A percentile compares a stretch with the other conserved stretches of the same genome.
Conservation (phyloP, 805 yeast species). For the Kodamaea fukazawae region DNA sequence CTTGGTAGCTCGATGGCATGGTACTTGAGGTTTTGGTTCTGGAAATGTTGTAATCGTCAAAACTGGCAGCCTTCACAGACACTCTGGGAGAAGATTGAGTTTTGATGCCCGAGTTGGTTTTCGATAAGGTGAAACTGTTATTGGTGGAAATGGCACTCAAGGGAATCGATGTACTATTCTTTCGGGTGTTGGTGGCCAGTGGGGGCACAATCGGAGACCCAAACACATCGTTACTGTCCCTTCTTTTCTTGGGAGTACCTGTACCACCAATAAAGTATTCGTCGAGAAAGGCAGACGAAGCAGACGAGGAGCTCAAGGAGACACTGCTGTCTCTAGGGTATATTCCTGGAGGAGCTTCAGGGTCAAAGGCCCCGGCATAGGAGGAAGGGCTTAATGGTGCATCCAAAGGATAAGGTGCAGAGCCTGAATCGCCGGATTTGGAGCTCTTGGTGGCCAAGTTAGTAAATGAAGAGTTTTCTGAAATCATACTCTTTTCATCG, state of each 20-base stretch:
- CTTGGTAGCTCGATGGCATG: slow-evolving; percentile 4
- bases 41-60: slow-evolving; percentile 9
- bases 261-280: slow-evolving; percentile 4
- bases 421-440: not conserved
- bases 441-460: not conserved
- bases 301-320: slow-evolving; percentile 9
- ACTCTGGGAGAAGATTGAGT: slow-evolving; percentile 7
- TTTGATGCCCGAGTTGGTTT: slow-evolving; percentile 1
- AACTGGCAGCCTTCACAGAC: slow-evolving; percentile 2
- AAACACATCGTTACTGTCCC: slow-evolving; percentile 6
- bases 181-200: slow-evolving; percentile 1
- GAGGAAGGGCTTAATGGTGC: slow-evolving; percentile 2
- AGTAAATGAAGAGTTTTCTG: not conserved
- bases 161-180: slow-evolving; percentile 5
- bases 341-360: slow-evolving; percentile 3
- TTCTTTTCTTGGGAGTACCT: slow-evolving; percentile 1
- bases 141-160: slow-evolving; percentile 7
- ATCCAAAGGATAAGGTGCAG: slow-evolving; percentile 1
- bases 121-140: slow-evolving; percentile 4
- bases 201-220: slow-evolving; percentile 9
- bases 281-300: slow-evolving; percentile 6
- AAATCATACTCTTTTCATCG: not conserved
- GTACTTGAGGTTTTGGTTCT: slow-evolving; percentile 10
- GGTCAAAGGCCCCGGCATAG: slow-evolving; percentile 3
- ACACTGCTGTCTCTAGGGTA: slow-evolving; percentile 9